Conservation (phyloP, 164 flowering plant genomes). For the Paratinospora sagittata region DNA sequence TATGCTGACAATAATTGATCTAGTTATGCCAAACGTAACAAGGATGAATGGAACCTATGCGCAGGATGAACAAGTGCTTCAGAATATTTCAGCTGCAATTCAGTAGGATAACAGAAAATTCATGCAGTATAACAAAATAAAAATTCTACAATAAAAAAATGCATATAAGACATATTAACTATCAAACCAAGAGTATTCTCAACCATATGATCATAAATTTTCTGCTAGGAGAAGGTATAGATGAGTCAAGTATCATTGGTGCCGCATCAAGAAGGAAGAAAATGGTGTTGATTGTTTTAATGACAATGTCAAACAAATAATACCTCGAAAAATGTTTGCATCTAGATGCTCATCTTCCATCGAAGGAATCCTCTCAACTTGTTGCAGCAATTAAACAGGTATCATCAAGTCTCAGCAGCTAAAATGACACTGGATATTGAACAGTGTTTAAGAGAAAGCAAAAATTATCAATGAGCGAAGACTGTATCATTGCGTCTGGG, state of each 20-base stretch:
- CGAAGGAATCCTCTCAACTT: neutral
- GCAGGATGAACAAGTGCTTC: neutral
- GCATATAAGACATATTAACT: neutral
- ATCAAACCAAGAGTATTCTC: neutral
- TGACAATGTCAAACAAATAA: neutral
- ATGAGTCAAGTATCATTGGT: too few relatives aligned
- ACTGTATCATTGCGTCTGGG: slow-evolving; percentile 84
- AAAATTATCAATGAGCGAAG: slow-evolving; percentile 52
- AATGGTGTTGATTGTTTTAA: neutral
- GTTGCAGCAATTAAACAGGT: neutral
- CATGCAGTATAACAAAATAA: neutral
- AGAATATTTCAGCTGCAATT: neutral
- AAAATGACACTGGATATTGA: neutral
- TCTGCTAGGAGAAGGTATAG: neutral
- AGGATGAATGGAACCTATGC: neutral
- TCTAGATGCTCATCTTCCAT: neutral
- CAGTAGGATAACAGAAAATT: neutral
- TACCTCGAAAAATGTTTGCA: neutral
- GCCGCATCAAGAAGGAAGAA: neutral
- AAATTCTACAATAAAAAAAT: neutral
- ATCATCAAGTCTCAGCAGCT: neutral
- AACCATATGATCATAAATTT: neutral
- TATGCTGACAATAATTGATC: neutral
- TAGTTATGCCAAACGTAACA: neutral
- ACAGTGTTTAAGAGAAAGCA: neutral